Evolutionary conservation across 495 filamentous ascomycete species (phyloP), one percentile per base, ranked within the genome.

Genomic region (Trichoderma gamsii): DNA sequence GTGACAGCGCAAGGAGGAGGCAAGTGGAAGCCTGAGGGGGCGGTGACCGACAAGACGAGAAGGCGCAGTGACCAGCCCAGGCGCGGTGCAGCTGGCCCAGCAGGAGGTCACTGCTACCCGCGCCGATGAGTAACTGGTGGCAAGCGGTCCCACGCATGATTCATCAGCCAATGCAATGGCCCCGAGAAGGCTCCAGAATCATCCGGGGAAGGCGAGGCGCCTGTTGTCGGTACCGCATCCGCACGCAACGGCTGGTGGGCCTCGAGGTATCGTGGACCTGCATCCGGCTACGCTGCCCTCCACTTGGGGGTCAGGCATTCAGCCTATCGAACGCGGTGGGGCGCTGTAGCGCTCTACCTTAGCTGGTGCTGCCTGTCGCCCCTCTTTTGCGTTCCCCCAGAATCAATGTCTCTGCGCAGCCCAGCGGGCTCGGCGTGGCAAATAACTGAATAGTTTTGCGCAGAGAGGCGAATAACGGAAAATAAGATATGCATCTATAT

Each of bases 21-120:
- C 35, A 38, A 61, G 27, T 32, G 56, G 56, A 23, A 61, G 56
- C 56, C 56, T 61, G 63, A 65, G 63, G 32, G 63, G 63, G 35
- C 32, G 63, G 63, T 65, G 63, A 65, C 35, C 8, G 12, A 25
- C 56, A 61, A 61, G 56, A 7, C 23, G 23, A 25, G n/a, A 13
- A 32, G 56, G 56, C 56, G 56, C 56, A 32, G 56, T 61, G 56
- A 61, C 56, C 56, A 29, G 16, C 56, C 23, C 12, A 25, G 18
- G 51, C 51, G 16, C 51, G 16, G n/a, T 56, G 16, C 8, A n/a
- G 51, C 43, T 18, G 35, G 49, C 49, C 49, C 21, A 21, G 49
- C 18, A 23, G 49, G 49, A 52, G 16, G 49, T 52, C 49, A 52
- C 49, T 52, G 49, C 18, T 23, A 52, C 49, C 18, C 21, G 21